A percentile compares a stretch with the other conserved stretches of the same genome.
Evolutionary conservation across 2,329 filamentous ascomycete genomes (phyloP).

Genomic region (Elsinoe arachidis): DNA sequence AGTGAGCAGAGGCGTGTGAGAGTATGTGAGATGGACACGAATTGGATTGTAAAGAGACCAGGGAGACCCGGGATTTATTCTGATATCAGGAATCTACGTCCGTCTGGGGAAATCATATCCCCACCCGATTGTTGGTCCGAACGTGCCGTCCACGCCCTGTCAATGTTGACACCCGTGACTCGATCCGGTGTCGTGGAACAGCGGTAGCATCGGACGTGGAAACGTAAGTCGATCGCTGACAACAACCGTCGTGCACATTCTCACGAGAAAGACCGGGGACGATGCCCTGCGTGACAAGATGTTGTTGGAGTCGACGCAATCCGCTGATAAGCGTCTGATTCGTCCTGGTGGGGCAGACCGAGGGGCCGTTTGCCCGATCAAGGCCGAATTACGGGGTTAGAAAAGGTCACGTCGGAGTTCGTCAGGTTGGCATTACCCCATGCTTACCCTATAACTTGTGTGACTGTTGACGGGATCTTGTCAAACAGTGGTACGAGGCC

Average conservation of each 20-base stretch:
- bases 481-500: background rate
- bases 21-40: background rate
- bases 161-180: background rate
- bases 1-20: background rate
- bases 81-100: conserved; percentile 6
- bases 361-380: no score
- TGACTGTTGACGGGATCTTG: background rate
- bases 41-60: no score
- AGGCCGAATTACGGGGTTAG: background rate
- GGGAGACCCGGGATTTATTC: background rate
- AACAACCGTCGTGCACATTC: background rate
- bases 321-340: conserved; percentile 5
- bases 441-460: conserved; percentile 8
- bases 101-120: conserved; percentile 2
- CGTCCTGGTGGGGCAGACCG: background rate
- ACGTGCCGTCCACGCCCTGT: background rate
- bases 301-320: background rate
- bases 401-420: background rate
- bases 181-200: background rate
- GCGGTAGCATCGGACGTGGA: background rate
- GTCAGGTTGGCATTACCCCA: conserved; percentile 9
- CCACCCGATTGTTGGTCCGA: background rate
- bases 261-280: background rate
- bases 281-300: background rate
- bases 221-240: background rate